Base-by-base conservation (phyloP, 2,329 filamentous ascomycete genomes). In the Apiospora phragmitis region DNA sequence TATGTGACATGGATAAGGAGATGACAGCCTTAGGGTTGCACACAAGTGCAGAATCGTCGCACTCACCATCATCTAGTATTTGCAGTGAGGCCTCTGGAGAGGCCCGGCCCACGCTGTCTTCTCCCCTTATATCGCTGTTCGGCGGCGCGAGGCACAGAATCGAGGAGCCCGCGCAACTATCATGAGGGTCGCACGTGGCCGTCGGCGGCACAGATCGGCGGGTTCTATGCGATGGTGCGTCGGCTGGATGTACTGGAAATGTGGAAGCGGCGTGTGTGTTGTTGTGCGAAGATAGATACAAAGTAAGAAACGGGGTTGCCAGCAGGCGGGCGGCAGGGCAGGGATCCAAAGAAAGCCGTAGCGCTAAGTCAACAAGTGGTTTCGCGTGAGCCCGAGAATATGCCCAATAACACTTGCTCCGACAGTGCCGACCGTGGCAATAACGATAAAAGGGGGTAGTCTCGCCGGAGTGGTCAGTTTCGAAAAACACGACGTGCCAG, bases 41-140 rank as follows among this genome's bases (percentile, higher is more conserved):
- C 55, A 38, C 21, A 32, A n/a, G 24, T 43, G 11, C 35, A 29
- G 24, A 24, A 29, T 45, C 29, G 18, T 32, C 55, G 55, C 32
- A 72, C 71, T 69, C 67, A 72, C 71, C 71, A 72, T 72, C 71
- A 72, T 72, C 71, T 70, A 72, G 69, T 45, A 43, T 55, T 65
- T 68, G 45, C 67, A 69, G 59, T 55, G 29, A 68, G 67, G 45
- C 43, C 45, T 49, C 67, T 47, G 43, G 59, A 51, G 67, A 69
- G 59, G 71, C 66, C 68, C 71, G 62, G 70, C 26, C 62, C 68
- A 70, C 42, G 69, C 66, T 65, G 62, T 66, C 55, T 62, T 55
- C 38, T 67, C 70, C 65, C 32, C 49, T 65, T 55, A 51, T 51
- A 67, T 49, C 29, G 55, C 55, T 41, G 67, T 32, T 38, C 35